Conservation (phyloP, 2,329 filamentous ascomycete genomes). For the Cordyceps farinosa region DNA sequence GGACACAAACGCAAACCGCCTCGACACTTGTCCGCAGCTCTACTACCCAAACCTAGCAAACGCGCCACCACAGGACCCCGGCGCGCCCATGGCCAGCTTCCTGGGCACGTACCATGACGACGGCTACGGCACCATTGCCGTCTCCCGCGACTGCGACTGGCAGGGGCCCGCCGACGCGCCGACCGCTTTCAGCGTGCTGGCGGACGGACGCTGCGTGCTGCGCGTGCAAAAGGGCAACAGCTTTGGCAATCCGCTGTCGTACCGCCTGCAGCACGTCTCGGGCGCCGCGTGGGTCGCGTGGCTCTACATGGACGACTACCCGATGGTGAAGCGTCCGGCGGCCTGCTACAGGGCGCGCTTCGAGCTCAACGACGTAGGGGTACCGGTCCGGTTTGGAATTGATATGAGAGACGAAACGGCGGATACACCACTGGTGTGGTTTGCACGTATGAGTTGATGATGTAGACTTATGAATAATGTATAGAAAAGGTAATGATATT, state of each 20-base stretch:
- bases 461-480: neutral
- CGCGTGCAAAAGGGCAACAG: constrained; percentile 20
- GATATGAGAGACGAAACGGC: constrained; percentile 14
- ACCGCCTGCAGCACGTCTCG: constrained; percentile 23
- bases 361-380: neutral
- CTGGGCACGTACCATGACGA: constrained; percentile 38
- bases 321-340: constrained; percentile 18
- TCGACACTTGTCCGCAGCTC: constrained; percentile 22
- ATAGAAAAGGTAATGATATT: neutral
- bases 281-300: constrained; percentile 24
- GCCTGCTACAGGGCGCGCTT: constrained; percentile 20
- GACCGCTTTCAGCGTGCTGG: constrained; percentile 11
- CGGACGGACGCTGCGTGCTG: constrained; percentile 20
- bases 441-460: neutral
- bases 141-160: constrained; percentile 22
- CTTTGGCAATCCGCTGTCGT: constrained; percentile 22
- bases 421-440: constrained; percentile 12
- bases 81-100: constrained; percentile 39
- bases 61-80: constrained; percentile 30
- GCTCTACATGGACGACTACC: constrained; percentile 22
- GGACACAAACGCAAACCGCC: neutral
- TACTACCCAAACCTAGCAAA: constrained; percentile 20
- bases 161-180: constrained; percentile 18
- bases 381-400: constrained; percentile 2
- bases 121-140: constrained; percentile 23